A percentile compares a stretch with the other conserved stretches of the same genome.
phyloP scores from a whole-genome alignment of 1,139 yeast species.

The Protomyces gravidus region DNA sequence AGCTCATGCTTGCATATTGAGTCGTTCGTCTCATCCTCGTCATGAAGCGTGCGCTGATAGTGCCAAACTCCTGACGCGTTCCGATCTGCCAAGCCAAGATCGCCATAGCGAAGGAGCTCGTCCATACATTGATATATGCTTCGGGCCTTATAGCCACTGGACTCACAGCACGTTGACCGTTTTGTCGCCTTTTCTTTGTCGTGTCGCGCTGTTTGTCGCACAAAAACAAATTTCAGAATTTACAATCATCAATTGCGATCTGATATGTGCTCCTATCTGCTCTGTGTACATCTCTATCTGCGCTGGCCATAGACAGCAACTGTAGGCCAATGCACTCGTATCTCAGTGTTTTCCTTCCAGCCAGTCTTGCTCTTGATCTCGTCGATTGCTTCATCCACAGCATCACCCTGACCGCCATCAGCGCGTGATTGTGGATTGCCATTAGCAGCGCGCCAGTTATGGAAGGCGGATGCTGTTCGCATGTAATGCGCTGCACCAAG shows the following conservation, averaged over 20 bases:
- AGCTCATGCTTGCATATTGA: neutral
- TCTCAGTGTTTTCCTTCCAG: constrained; percentile 47
- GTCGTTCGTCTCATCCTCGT: neutral
- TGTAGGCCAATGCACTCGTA: constrained; percentile 58
- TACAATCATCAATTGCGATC: neutral
- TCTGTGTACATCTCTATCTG: neutral
- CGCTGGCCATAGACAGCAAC: constrained; percentile 43
- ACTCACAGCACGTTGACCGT: too few species aligned
- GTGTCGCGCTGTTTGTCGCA: neutral
- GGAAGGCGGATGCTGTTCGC: constrained; percentile 67
- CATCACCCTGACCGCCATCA: constrained; percentile 37
- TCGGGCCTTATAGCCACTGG: too few species aligned
- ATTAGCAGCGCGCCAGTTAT: constrained; percentile 53
- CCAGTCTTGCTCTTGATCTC: constrained; percentile 46
- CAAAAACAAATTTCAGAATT: neutral
- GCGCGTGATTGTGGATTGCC: constrained; percentile 36
- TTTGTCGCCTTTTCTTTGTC: neutral
- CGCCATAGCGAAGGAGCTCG: neutral
- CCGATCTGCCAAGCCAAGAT: neutral
- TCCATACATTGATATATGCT: neutral
- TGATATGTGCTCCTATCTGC: neutral
- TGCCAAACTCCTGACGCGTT: neutral
- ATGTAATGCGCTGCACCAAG: constrained; percentile 50
- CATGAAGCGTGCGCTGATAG: neutral
- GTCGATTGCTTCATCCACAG: constrained; percentile 44